Evolutionary conservation across 257 asterid genomes (phyloP).

Genomic region (Salvia hispanica): DNA sequence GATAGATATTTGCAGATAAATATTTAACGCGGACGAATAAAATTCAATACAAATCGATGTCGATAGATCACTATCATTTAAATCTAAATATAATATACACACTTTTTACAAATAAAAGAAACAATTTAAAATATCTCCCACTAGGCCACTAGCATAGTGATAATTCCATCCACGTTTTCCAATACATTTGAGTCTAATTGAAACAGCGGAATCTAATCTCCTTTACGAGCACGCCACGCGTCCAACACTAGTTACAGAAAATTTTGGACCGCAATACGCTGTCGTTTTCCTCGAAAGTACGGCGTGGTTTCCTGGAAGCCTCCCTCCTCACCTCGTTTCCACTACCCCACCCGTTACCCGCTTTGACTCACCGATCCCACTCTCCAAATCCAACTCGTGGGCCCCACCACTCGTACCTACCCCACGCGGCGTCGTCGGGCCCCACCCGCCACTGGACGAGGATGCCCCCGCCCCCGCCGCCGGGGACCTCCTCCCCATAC

Average conservation of each 20-base stretch:
- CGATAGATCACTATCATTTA: no score
- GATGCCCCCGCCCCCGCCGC: conserved; percentile 5
- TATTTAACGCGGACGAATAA: no score
- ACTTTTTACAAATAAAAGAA: no score
- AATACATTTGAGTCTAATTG: no score
- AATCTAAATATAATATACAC: no score
- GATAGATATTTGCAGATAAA: no score
- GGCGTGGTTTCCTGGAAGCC: conserved; percentile 26
- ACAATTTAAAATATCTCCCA: no score
- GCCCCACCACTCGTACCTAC: not conserved
- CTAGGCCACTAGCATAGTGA: no score
- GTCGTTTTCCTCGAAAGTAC: conserved; percentile 41
- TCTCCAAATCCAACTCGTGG: no score
- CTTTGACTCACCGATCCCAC: conserved; percentile 18
- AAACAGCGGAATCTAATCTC: no score
- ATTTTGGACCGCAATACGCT: not conserved
- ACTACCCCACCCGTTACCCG: conserved; percentile 23
- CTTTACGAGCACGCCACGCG: conserved; percentile 23
- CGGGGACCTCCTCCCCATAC: conserved; percentile 63
- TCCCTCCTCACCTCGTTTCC: conserved; percentile 17
- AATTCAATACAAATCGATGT: no score
- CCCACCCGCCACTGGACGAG: conserved; percentile 13
- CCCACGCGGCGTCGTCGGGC: conserved; percentile 40
- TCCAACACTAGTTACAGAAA: conserved; percentile 18
- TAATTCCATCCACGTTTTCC: no score